Percentiles rank a stretch among this genome's conserved stretches.
These are phyloP conservation scores for Saprolegnia diclina DNA, from an alignment of 352 stramenopile genomes.

Conservation along the genomic window DNA sequence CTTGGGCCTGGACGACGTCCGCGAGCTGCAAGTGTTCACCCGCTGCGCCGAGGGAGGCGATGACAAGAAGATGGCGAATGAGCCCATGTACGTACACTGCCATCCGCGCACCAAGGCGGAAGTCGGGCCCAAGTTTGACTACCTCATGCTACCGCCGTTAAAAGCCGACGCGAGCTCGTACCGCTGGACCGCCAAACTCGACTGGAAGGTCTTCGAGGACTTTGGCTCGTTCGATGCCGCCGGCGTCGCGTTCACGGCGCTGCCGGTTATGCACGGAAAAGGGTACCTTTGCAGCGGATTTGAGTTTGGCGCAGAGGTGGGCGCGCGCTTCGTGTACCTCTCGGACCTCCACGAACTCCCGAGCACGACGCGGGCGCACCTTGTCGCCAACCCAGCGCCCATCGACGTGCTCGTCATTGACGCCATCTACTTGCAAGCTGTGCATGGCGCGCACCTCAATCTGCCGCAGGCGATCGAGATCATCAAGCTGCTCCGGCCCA, in stretches of 20 bases:
- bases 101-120: slow-evolving; percentile 46
- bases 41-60: slow-evolving; percentile 22
- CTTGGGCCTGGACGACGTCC: slow-evolving; percentile 77
- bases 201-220: slow-evolving; percentile 50
- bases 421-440: slow-evolving; percentile 64
- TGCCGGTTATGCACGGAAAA: slow-evolving; percentile 79
- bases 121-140: slow-evolving; percentile 69
- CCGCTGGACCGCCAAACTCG: slow-evolving; percentile 70
- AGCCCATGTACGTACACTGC: slow-evolving; percentile 61
- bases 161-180: slow-evolving; percentile 12
- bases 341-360: slow-evolving; percentile 83
- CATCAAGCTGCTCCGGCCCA: slow-evolving; percentile 55
- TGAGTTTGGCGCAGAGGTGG: slow-evolving; percentile 66
- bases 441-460: slow-evolving; percentile 83
- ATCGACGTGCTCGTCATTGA: slow-evolving; percentile 84
- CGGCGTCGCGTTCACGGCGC: slow-evolving; percentile 49
- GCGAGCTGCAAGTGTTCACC: slow-evolving; percentile 69
- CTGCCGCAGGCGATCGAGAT: slow-evolving; percentile 59
- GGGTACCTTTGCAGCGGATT: slow-evolving; percentile 76
- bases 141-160: slow-evolving; percentile 51
- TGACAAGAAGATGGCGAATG: slow-evolving; percentile 15
- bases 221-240: slow-evolving; percentile 46
- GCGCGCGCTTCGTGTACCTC: slow-evolving; percentile 77
- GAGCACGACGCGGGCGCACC: slow-evolving; percentile 45
- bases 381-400: slow-evolving; percentile 33